These are phyloP conservation scores for Epicoccum sorghinum DNA, from an alignment of 2,329 filamentous ascomycete genomes.

Conservation along the genomic window DNA sequence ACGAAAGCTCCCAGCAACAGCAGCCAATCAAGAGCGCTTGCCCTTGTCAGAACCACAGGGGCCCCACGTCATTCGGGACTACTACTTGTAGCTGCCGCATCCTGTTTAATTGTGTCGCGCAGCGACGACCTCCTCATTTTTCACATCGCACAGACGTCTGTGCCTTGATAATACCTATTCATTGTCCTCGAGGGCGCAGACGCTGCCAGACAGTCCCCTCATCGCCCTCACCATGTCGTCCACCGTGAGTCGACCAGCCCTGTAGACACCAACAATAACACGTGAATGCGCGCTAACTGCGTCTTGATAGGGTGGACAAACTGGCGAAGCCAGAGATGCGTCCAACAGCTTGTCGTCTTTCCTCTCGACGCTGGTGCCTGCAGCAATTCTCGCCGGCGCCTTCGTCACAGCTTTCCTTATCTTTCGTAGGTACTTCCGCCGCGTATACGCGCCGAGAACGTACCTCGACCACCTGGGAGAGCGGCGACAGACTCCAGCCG, in stretches of 20 bases:
- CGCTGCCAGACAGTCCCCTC: constrained; percentile 14
- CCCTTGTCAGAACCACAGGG: constrained; percentile 18
- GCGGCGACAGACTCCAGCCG: constrained; percentile 55
- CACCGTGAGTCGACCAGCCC: constrained; percentile 20
- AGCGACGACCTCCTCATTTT: constrained; percentile 17
- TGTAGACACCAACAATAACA: neutral
- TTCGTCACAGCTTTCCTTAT: constrained; percentile 50
- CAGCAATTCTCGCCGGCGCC: constrained; percentile 34
- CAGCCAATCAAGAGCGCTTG: constrained; percentile 12
- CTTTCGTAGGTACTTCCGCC: constrained; percentile 50
- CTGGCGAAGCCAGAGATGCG: constrained; percentile 26
- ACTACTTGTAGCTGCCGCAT: constrained; percentile 26
- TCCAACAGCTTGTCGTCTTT: constrained; percentile 57
- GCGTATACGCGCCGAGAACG: constrained; percentile 55
- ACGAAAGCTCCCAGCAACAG: constrained; percentile 10
- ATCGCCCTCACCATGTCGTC: constrained; percentile 30
- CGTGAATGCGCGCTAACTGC: neutral
- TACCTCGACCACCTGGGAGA: constrained; percentile 52
- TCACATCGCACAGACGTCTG: constrained; percentile 9
- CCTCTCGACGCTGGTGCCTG: constrained; percentile 43
- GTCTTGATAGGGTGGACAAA: constrained; percentile 28
- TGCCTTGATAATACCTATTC: constrained; percentile 6
- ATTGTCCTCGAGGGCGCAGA: constrained; percentile 13
- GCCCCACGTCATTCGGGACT: constrained; percentile 25
- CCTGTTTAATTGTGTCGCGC: constrained; percentile 27